Conservation (phyloP, 2,329 filamentous ascomycete genomes). For the Scopulariopsis brevicaulis region DNA sequence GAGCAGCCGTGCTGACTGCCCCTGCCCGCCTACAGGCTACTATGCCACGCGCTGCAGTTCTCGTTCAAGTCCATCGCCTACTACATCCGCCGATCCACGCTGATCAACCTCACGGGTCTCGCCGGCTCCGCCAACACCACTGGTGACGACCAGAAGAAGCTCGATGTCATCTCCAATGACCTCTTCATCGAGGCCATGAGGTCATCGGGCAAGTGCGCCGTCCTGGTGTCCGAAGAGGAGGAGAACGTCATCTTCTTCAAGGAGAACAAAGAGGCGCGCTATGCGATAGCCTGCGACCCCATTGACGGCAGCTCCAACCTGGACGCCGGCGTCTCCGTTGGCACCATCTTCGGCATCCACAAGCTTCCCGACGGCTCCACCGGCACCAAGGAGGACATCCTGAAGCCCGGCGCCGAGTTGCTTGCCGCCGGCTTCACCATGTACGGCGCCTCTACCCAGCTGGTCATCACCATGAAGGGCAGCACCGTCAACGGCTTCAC, state of each 20-base stretch:
- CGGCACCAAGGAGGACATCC: slow-evolving; percentile 73
- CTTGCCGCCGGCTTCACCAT: slow-evolving; percentile 98
- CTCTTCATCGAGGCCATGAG: slow-evolving; percentile 94
- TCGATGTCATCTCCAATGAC: slow-evolving; percentile 98
- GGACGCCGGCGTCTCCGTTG: slow-evolving; percentile 93
- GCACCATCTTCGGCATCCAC: slow-evolving; percentile 93
- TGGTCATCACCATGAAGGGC: slow-evolving; percentile 94
- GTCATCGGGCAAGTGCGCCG: slow-evolving; percentile 77
- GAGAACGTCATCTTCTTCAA: slow-evolving; percentile 86
- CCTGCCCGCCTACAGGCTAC: slow-evolving; percentile 45
- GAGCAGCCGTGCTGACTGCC: background rate
- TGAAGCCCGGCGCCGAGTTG: slow-evolving; percentile 82
- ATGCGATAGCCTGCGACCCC: slow-evolving; percentile 93
- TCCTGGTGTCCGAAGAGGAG: slow-evolving; percentile 97
- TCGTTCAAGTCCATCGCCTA: slow-evolving; percentile 99
- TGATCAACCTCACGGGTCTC: slow-evolving; percentile 92
- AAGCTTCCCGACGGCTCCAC: slow-evolving; percentile 68
- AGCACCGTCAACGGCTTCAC: slow-evolving; percentile 95
- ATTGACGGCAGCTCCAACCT: slow-evolving; percentile 98
- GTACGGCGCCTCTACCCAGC: slow-evolving; percentile 94
- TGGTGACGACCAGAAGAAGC: slow-evolving; percentile 98
- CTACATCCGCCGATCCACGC: slow-evolving; percentile 91
- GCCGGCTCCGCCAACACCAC: slow-evolving; percentile 92
- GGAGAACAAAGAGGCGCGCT: slow-evolving; percentile 63
- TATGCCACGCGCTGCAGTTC: slow-evolving; percentile 97